Evolutionary conservation across 306 rosid species (phyloP), one percentile per base, ranked within the genome.

Genomic region (Cajanus cajan): DNA sequence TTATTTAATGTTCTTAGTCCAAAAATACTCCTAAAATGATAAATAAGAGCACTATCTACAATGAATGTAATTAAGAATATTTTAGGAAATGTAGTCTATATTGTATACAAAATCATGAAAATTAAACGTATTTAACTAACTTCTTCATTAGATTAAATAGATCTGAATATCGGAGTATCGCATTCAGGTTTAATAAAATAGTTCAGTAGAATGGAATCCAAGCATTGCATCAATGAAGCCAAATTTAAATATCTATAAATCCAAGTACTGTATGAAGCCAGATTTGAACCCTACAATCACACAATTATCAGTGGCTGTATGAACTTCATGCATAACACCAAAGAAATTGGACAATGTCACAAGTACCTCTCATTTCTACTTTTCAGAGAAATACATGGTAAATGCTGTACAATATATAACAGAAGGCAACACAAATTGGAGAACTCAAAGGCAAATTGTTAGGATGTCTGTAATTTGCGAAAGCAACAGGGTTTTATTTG

Each of bases 221-320:
- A 52, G 33, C 73, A 61, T 79, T 14, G 28, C 36, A 44, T 9
- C 4, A 8, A 1, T 45, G 57, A 40, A 75, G 74, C 61, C 19
- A 34, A 54, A 54, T 54, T 40, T 16, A 63, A 24, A 73, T 14
- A 40, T 67, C 37, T 41, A 41, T 18, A 39, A 11, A 33, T 45
- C 67, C 18, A 4, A 47, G 34, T 33, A 80, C 62, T 64, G 6
- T 11, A 48, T 12, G 47, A 84, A 64, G 44, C 11, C 61, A 70
- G 47, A 80, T 70, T 75, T 13, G 54, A 80, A 80, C 51, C 50
- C 68, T 25, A 39, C 22, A 84, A 28, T 55, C 21, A 55, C 16
- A 5, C 54, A 39, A 63, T 52, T 62, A 52, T 57, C 14, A 44
- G 8, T 34, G 66, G 54, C 61, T 76, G 59, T 28, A 19, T 15